phyloP scores from a whole-genome alignment of 208 protist genomes.

The Crithidia thermophila region DNA sequence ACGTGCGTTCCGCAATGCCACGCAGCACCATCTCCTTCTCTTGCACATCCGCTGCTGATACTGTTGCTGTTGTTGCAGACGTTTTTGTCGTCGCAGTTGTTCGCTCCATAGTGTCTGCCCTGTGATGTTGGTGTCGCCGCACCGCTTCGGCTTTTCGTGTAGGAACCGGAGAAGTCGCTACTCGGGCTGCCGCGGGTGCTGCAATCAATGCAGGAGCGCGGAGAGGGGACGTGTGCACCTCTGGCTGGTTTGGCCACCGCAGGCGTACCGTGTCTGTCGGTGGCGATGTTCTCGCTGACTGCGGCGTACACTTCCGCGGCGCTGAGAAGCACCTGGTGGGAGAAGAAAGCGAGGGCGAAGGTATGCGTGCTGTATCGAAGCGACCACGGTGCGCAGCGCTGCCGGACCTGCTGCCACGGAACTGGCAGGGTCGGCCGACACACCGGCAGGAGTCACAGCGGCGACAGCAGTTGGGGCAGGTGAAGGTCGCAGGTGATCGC shows the following conservation, averaged over 20 bases:
- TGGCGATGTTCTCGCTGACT: not conserved
- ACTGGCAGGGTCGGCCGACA: conserved; percentile 10
- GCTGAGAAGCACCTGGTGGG: too few species aligned
- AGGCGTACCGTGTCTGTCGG: conserved; percentile 13
- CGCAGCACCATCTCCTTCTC: conserved; percentile 30
- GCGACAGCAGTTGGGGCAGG: conserved; percentile 18
- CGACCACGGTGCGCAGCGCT: not conserved
- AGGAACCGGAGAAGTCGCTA: not conserved
- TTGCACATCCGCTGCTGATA: too few species aligned
- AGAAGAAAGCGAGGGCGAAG: not conserved
- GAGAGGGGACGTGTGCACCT: not conserved
- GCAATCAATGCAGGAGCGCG: not conserved
- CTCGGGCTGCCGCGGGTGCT: not conserved
- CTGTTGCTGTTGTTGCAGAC: too few species aligned
- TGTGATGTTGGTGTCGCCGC: too few species aligned
- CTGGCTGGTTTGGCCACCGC: conserved; percentile 22
- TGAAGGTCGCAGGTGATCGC: not conserved
- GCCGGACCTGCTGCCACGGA: not conserved
- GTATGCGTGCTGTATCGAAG: not conserved
- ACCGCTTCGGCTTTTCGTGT: too few species aligned
- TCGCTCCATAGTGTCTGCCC: too few species aligned
- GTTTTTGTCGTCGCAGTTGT: too few species aligned
- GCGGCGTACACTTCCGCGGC: too few species aligned
- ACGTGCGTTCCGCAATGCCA: conserved; percentile 22
- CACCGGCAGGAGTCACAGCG: conserved; percentile 18